A percentile compares a stretch with the other conserved stretches of the same genome.
Conservation (phyloP, 257 asterid species). For the Nicotiana sylvestris region DNA sequence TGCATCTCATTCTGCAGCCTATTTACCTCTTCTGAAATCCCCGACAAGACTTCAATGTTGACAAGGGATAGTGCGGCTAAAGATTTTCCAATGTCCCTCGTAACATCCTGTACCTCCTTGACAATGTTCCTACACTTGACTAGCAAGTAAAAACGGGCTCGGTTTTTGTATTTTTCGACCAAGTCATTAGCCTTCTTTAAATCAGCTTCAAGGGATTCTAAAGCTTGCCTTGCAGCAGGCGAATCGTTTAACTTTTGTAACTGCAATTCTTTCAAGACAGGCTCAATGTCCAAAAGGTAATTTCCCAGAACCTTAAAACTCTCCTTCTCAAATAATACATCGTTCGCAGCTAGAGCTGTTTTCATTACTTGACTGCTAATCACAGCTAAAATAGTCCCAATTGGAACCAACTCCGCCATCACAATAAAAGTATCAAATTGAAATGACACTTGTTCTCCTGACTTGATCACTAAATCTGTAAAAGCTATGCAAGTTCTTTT, state of each 20-base stretch:
- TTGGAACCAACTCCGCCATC: conserved; percentile 44
- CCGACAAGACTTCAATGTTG: conserved; percentile 41
- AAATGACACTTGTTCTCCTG: background rate
- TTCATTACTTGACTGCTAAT: conserved; percentile 43
- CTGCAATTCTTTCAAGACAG: conserved; percentile 46
- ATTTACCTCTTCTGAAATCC: conserved; percentile 45
- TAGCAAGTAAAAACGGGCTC: conserved; percentile 51
- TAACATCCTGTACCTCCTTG: conserved; percentile 53
- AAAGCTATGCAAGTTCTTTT: background rate
- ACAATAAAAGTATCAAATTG: background rate
- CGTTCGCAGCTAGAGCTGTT: conserved; percentile 52
- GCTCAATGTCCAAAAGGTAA: conserved; percentile 48
- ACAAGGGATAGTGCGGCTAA: conserved; percentile 46
- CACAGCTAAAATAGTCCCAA: conserved; percentile 49
- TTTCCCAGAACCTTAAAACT: conserved; percentile 40
- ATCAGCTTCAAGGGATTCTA: conserved; percentile 49
- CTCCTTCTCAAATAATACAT: conserved; percentile 48
- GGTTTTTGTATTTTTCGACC: conserved; percentile 47
- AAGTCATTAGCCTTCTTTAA: conserved; percentile 48
- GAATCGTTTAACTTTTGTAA: conserved; percentile 37
- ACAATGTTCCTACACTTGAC: conserved; percentile 59
- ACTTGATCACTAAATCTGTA: background rate
- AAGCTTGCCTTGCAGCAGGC: conserved; percentile 46
- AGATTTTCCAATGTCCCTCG: conserved; percentile 49
- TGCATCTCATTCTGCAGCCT: conserved; percentile 58